Percentiles rank a stretch among this genome's conserved stretches.
Evolutionary conservation across 176 grass and related monocot genomes (phyloP).

Genomic region (Oryza coarctata): DNA sequence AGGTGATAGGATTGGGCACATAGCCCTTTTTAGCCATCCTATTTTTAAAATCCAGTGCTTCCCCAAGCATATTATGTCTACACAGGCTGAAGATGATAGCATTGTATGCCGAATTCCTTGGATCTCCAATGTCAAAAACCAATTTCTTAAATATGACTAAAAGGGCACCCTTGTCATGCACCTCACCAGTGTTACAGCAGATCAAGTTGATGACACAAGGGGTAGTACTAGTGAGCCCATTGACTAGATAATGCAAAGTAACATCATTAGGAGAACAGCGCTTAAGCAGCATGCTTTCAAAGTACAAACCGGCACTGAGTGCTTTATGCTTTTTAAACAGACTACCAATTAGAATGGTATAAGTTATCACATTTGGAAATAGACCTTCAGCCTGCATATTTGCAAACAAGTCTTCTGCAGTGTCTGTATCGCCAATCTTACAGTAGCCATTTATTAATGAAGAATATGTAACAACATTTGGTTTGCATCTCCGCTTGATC

Average conservation of each 20-base stretch:
- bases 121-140: slow-evolving; percentile 57
- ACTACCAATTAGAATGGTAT: slow-evolving; percentile 63
- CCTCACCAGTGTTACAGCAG: slow-evolving; percentile 26
- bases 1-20: slow-evolving; percentile 51
- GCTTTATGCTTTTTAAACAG: slow-evolving; percentile 58
- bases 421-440: slow-evolving; percentile 51
- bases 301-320: slow-evolving; percentile 49
- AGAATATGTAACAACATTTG: slow-evolving; percentile 71
- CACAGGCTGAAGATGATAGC: slow-evolving; percentile 73
- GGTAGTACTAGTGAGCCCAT: slow-evolving; percentile 56
- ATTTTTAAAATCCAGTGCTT: slow-evolving; percentile 64
- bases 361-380: slow-evolving; percentile 68
- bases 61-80: slow-evolving; percentile 72
- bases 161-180: slow-evolving; percentile 36
- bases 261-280: slow-evolving; percentile 72
- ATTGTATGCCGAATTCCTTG: slow-evolving; percentile 63
- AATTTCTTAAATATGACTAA: slow-evolving; percentile 59
- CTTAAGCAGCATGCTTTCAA: slow-evolving; percentile 68
- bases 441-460: slow-evolving; percentile 67
- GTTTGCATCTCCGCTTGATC: slow-evolving; percentile 65
- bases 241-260: slow-evolving; percentile 62
- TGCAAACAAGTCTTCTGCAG: slow-evolving; percentile 51
- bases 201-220: slow-evolving; percentile 35
- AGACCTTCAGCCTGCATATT: slow-evolving; percentile 56
- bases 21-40: slow-evolving; percentile 58